Percentiles rank a stretch among this genome's conserved stretches.
Evolutionary conservation across 257 asterid species (phyloP).

Genomic region (Euphrasia confusa): DNA sequence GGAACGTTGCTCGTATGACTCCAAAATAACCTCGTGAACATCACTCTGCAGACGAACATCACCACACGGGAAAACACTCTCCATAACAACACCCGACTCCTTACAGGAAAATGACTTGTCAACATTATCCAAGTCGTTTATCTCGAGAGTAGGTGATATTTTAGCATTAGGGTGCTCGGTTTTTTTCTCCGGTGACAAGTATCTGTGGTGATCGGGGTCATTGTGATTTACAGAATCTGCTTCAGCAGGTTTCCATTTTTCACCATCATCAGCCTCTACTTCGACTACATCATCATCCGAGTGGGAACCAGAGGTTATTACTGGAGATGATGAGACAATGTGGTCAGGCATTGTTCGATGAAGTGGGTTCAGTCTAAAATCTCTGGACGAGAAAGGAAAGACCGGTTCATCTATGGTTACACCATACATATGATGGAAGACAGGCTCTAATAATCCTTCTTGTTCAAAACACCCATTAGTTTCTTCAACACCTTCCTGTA

Average conservation of each 20-base stretch:
- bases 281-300: constrained; percentile 31
- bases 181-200: constrained; percentile 19
- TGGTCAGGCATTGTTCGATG: constrained; percentile 27
- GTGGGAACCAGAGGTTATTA: constrained; percentile 27
- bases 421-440: constrained; percentile 35
- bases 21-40: constrained; percentile 23
- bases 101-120: constrained; percentile 21
- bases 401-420: constrained; percentile 17
- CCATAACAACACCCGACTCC: constrained; percentile 18
- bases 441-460: constrained; percentile 32
- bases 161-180: constrained; percentile 24
- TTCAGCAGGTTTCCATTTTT: constrained; percentile 23
- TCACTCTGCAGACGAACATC: neutral
- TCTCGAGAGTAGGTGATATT: constrained; percentile 23
- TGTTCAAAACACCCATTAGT: constrained; percentile 30
- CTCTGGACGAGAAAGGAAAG: constrained; percentile 39
- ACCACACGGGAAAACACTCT: constrained; percentile 1
- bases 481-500: constrained; percentile 45
- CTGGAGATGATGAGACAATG: constrained; percentile 30
- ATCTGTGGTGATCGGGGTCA: constrained; percentile 21
- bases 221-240: too few species aligned
- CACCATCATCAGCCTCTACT: constrained; percentile 25
- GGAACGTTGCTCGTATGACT: constrained; percentile 31
- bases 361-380: constrained; percentile 31
- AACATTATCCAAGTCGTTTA: constrained; percentile 16